These are phyloP conservation scores for Fraxinus pennsylvanica DNA, from an alignment of 257 asterid genomes.

Conservation along the genomic window DNA sequence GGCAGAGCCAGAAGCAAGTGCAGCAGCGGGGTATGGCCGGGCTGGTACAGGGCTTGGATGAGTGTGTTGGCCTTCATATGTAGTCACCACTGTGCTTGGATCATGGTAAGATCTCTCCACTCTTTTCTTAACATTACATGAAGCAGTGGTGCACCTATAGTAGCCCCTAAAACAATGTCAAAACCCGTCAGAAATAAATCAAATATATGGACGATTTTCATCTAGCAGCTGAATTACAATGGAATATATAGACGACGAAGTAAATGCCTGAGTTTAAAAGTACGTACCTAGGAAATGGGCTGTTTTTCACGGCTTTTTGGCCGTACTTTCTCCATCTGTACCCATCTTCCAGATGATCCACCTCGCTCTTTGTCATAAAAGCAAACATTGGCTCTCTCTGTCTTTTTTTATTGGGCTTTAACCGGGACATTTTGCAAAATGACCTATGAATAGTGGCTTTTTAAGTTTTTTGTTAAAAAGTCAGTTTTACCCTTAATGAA, in stretches of 20 bases:
- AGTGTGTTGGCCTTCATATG: slow-evolving; percentile 79
- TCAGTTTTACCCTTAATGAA: too few relatives aligned
- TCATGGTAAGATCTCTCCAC: slow-evolving; percentile 66
- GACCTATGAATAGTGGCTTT: too few relatives aligned
- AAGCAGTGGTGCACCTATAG: slow-evolving; percentile 68
- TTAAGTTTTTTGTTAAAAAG: too few relatives aligned
- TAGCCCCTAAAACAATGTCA: slow-evolving; percentile 58
- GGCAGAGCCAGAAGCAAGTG: slow-evolving; percentile 13
- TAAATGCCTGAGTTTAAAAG: background rate
- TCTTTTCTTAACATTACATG: slow-evolving; percentile 79
- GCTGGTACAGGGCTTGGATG: slow-evolving; percentile 58
- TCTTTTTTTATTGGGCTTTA: slow-evolving; percentile 62
- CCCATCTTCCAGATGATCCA: slow-evolving; percentile 81
- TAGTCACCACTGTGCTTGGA: slow-evolving; percentile 61
- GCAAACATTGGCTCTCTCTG: slow-evolving; percentile 70
- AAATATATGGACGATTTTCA: background rate
- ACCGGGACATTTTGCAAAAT: too few relatives aligned
- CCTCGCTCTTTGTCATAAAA: slow-evolving; percentile 85
- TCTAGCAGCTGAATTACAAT: too few relatives aligned
- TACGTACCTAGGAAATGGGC: slow-evolving; percentile 73
- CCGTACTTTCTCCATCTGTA: slow-evolving; percentile 91
- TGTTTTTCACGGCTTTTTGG: slow-evolving; percentile 85
- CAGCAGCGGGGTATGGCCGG: slow-evolving; percentile 25
- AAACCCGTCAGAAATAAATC: background rate
- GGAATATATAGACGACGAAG: background rate